Evolutionary conservation across 1,139 yeast species (phyloP).

Genomic region (Suhomyces bribrorum): DNA sequence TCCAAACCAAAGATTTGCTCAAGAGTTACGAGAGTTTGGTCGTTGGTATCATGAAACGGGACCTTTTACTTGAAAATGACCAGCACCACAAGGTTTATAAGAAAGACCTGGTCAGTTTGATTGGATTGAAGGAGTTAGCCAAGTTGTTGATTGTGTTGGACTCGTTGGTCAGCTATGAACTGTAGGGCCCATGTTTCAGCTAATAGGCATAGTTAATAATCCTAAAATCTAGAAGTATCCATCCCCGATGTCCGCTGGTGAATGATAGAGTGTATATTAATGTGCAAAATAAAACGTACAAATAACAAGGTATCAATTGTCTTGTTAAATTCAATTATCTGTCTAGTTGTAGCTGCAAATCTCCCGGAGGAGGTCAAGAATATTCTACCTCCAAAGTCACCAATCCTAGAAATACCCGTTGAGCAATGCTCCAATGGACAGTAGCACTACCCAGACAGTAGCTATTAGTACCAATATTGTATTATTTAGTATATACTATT

Average conservation of each 20-base stretch:
- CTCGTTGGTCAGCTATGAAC: constrained; percentile 42
- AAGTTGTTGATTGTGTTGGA: constrained; percentile 58
- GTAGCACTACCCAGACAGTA: background rate
- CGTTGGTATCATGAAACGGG: constrained; percentile 71
- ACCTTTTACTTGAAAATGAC: constrained; percentile 43
- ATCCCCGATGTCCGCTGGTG: too few species aligned
- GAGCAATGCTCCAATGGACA: too few species aligned
- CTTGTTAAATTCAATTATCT: too few species aligned
- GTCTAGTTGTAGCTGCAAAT: too few species aligned
- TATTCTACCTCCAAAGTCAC: too few species aligned
- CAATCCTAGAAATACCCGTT: too few species aligned
- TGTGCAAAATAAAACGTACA: background rate
- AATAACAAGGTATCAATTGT: background rate
- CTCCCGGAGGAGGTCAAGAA: too few species aligned
- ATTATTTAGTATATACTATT: too few species aligned
- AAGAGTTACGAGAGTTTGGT: constrained; percentile 56
- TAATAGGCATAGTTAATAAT: too few species aligned
- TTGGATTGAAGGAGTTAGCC: constrained; percentile 51
- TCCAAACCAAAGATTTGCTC: constrained; percentile 55
- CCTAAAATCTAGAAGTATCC: too few species aligned
- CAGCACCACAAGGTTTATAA: constrained; percentile 20
- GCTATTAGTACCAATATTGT: background rate
- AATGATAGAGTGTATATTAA: constrained; percentile 4
- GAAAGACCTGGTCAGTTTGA: constrained; percentile 23
- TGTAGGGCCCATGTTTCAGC: too few species aligned